These are phyloP conservation scores for Leishmania gerbilli DNA, from an alignment of 208 protist genomes.

Conservation along the genomic window DNA sequence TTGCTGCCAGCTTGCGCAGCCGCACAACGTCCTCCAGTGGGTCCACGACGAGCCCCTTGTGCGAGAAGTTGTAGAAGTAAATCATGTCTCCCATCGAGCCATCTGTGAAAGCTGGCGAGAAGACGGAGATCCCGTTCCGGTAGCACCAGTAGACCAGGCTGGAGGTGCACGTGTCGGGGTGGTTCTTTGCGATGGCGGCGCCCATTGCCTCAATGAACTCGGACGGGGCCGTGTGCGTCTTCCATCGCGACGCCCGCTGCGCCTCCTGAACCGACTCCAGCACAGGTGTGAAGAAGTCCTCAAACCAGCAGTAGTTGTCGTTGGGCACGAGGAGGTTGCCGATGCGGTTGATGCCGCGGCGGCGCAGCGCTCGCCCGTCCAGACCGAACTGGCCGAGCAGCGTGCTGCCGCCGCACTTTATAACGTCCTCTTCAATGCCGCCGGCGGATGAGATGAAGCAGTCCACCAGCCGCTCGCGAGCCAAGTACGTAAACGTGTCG, in stretches of 20 bases:
- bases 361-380: constrained; percentile 88
- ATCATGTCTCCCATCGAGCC: constrained; percentile 99
- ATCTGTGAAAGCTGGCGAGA: constrained; percentile 99
- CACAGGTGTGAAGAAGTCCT: constrained; percentile 99
- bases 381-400: constrained; percentile 95
- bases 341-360: constrained; percentile 97
- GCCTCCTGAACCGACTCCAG: constrained; percentile 92
- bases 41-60: constrained; percentile 97
- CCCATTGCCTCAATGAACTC: constrained; percentile 97
- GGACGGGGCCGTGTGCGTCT: constrained; percentile 91
- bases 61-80: constrained; percentile 99
- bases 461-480: constrained; percentile 96
- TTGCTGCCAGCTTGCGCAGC: constrained; percentile 40
- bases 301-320: constrained; percentile 99
- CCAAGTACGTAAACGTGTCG: constrained; percentile 98
- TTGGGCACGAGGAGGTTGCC: constrained; percentile 99
- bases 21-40: constrained; percentile 86
- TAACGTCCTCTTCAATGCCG: constrained; percentile 99
- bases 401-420: constrained; percentile 98
- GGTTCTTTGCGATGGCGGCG: constrained; percentile 66
- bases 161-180: constrained; percentile 91
- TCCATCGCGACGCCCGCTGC: constrained; percentile 82
- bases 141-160: constrained; percentile 99
- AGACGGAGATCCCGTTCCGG: constrained; percentile 99
- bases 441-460: constrained; percentile 98